Base-by-base conservation (phyloP, 352 stramenopile genomes). In the Phytopythium ostracodes region DNA sequence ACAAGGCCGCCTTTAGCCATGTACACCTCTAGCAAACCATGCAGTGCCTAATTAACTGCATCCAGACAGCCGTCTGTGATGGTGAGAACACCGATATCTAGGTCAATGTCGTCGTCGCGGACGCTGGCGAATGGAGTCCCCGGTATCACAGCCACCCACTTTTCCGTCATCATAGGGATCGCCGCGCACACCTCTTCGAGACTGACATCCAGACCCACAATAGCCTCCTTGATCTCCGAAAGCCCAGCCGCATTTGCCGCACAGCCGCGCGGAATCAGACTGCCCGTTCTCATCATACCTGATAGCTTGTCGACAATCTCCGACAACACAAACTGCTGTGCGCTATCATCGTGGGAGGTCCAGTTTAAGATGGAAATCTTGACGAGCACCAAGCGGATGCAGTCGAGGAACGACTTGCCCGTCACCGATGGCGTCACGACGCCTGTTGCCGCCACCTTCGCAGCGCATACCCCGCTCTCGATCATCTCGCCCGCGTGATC, bases 311-410 rank as follows among this genome's bases (percentile, higher is more conserved):
- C 70, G 11, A 56, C 70, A 18, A 87, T 51, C 54, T 92, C 83
- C 6, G 73, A 66, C 11, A 92, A 43, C 50, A 88, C 76, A 29
- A 90, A 76, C 49, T 70, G 77, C 55, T 54, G 36, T 0, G 76
- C 67, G 17, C 73, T 81, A 60, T 90, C 76, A 54, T 94, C 85
- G 7, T 92, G 60, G 0, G 76, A 88, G 2, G 85, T 94, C 81
- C 83, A 94, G 46, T 92, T 83, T 22, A 94, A 50, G 56, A 92
- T 89, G 8, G 81, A 75, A 22, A 94, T 89, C 60, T 94, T 94
- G 0, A 83, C 77, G 0, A 94, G 59, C 33, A 92, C 71, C 35
- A 92, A 65, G 0, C 80, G 77, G 29, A 94, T 72, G 59, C 83
- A 91, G 38, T 94, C 77, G 38, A 89, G 66, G 60, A 92, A 92